Conservation (phyloP, 352 stramenopile genomes). For the Phytopythium cucurbitacearum region DNA sequence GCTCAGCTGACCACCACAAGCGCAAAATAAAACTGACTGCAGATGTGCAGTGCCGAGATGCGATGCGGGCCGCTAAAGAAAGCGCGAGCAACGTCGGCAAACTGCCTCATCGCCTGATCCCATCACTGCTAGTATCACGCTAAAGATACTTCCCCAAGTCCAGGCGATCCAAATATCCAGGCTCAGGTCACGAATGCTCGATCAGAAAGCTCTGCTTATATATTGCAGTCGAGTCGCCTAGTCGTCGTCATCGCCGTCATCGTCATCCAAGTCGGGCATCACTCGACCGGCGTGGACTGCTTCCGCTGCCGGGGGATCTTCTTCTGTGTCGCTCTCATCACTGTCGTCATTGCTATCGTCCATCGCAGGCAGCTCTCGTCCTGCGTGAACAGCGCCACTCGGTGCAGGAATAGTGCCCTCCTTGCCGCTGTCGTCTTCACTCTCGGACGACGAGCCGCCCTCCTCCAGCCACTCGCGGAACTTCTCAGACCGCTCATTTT, state of each 20-base stretch:
- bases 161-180: too few relatives aligned
- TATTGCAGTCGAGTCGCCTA: neutral
- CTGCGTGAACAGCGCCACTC: constrained; percentile 11
- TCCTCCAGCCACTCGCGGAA: constrained; percentile 95
- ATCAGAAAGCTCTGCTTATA: too few relatives aligned
- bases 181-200: too few relatives aligned
- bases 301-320: constrained; percentile 3
- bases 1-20: neutral
- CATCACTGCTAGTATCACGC: too few relatives aligned
- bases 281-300: constrained; percentile 48
- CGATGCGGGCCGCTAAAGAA: constrained; percentile 22
- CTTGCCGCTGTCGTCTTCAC: constrained; percentile 20
- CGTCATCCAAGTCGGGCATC: constrained; percentile 47
- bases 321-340: constrained; percentile 11
- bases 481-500: constrained; percentile 86
- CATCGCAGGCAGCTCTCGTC: constrained; percentile 23
- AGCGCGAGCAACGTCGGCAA: constrained; percentile 8
- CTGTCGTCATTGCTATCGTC: constrained; percentile 22
- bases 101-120: too few relatives aligned
- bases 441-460: constrained; percentile 51
- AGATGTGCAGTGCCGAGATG: neutral
- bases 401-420: neutral
- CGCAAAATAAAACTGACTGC: too few relatives aligned
- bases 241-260: constrained; percentile 28
- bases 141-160: too few relatives aligned